These are phyloP conservation scores for Heliosperma pusillum DNA, from an alignment of 148 eudicot species.

Conservation along the genomic window DNA sequence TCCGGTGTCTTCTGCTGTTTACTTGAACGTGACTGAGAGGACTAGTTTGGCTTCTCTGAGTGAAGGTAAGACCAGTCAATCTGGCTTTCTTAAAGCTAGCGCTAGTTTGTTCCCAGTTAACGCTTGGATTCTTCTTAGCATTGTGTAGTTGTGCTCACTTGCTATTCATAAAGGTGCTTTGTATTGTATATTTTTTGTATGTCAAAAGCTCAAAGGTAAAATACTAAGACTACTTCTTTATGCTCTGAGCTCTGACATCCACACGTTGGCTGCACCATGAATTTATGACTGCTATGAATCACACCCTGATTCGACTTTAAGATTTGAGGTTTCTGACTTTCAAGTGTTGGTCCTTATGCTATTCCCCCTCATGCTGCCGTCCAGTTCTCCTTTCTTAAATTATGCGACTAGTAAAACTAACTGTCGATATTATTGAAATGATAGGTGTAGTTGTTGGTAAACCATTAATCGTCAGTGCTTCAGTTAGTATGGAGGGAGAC, in stretches of 20 bases:
- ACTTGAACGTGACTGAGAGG: constrained; percentile 62
- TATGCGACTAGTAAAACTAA: not conserved
- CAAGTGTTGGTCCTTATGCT: not conserved
- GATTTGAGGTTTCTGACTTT: not conserved
- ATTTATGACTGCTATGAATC: not conserved
- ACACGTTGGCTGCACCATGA: not conserved
- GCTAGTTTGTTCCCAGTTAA: not conserved
- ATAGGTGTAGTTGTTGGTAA: constrained; percentile 64
- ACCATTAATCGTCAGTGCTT: constrained; percentile 56
- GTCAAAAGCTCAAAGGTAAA: not conserved
- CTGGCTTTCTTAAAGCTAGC: constrained; percentile 5
- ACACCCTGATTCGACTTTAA: not conserved
- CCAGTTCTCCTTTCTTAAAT: not conserved
- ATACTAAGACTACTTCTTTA: not conserved
- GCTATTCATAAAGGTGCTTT: not conserved
- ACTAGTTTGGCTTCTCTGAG: constrained; percentile 62
- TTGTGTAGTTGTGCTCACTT: not conserved
- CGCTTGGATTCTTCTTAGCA: not conserved
- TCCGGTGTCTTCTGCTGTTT: constrained; percentile 43
- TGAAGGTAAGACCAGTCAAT: constrained; percentile 54
- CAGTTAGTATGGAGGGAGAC: constrained; percentile 42
- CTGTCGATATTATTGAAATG: constrained; percentile 3
- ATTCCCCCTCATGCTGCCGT: not conserved
- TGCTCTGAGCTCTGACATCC: not conserved
- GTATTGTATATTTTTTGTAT: not conserved